phyloP scores from a whole-genome alignment of 495 filamentous ascomycete species.

The Aspergillus saccharolyticus region DNA sequence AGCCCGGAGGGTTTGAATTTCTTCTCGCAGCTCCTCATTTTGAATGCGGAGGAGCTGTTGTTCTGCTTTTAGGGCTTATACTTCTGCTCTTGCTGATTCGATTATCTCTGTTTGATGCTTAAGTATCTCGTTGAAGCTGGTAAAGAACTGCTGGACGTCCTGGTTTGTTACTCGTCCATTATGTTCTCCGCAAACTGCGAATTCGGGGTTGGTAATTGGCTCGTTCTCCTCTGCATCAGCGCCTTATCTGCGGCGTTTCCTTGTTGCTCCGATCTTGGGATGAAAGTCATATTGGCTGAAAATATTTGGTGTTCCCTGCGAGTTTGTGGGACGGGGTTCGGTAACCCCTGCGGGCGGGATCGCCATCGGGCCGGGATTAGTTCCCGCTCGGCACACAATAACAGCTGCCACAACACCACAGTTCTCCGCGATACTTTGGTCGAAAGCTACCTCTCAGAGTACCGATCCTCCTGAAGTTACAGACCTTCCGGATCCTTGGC shows the following conservation, averaged over 20 bases:
- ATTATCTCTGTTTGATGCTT: slow-evolving; percentile 7
- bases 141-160: slow-evolving; percentile 3
- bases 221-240: not conserved
- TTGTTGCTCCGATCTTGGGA: no score
- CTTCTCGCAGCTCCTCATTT: slow-evolving; percentile 9
- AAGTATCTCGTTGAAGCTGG: slow-evolving; percentile 10
- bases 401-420: not conserved
- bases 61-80: slow-evolving; percentile 12
- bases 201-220: slow-evolving; percentile 1
- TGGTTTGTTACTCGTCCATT: slow-evolving; percentile 7
- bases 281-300: no score
- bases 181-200: slow-evolving; percentile 6
- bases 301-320: not conserved
- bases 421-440: not conserved
- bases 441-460: no score
- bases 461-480: no score
- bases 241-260: no score
- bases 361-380: slow-evolving; percentile 8
- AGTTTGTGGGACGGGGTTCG: not conserved
- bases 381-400: slow-evolving; percentile 5
- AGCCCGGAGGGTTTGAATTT: slow-evolving; percentile 6
- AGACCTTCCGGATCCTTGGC: no score
- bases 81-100: slow-evolving; percentile 5
- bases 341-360: not conserved
- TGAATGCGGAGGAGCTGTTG: slow-evolving; percentile 8